A percentile compares a stretch with the other conserved stretches of the same genome.
Evolutionary conservation across 2,329 filamentous ascomycete genomes (phyloP).

Genomic region (Neonectria neomacrospora): DNA sequence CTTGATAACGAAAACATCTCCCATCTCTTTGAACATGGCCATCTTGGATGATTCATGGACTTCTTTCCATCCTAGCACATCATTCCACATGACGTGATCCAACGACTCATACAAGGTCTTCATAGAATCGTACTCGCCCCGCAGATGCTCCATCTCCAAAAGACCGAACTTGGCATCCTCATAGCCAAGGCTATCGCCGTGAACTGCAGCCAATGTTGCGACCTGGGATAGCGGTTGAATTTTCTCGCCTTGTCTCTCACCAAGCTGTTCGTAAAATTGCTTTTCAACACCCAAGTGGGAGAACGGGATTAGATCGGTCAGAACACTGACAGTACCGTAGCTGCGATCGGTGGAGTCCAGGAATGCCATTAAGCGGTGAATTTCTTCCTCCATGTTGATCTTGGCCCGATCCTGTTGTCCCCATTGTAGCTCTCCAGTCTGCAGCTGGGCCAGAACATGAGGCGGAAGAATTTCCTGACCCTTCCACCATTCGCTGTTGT

Average conservation of each 20-base stretch:
- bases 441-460: conserved; percentile 50
- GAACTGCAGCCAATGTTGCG: conserved; percentile 45
- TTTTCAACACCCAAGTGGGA: conserved; percentile 52
- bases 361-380: conserved; percentile 72
- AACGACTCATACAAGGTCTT: conserved; percentile 60
- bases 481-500: conserved; percentile 70
- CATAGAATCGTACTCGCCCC: conserved; percentile 52
- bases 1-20: conserved; percentile 62
- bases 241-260: conserved; percentile 41
- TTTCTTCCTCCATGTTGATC: conserved; percentile 60
- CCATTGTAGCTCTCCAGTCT: conserved; percentile 46
- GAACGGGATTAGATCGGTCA: conserved; percentile 54
- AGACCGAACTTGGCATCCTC: conserved; percentile 55
- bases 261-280: conserved; percentile 58
- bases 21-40: conserved; percentile 57
- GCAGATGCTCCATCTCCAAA: conserved; percentile 54
- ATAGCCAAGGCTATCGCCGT: conserved; percentile 46
- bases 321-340: conserved; percentile 65
- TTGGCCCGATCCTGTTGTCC: conserved; percentile 42
- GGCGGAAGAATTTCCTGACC: conserved; percentile 62
- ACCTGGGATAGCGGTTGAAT: conserved; percentile 49
- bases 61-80: conserved; percentile 52
- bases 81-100: conserved; percentile 61
- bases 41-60: conserved; percentile 53
- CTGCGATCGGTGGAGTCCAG: conserved; percentile 69